phyloP scores from a whole-genome alignment of 2,329 filamentous ascomycete species.

The Cordyceps fumosorosea region DNA sequence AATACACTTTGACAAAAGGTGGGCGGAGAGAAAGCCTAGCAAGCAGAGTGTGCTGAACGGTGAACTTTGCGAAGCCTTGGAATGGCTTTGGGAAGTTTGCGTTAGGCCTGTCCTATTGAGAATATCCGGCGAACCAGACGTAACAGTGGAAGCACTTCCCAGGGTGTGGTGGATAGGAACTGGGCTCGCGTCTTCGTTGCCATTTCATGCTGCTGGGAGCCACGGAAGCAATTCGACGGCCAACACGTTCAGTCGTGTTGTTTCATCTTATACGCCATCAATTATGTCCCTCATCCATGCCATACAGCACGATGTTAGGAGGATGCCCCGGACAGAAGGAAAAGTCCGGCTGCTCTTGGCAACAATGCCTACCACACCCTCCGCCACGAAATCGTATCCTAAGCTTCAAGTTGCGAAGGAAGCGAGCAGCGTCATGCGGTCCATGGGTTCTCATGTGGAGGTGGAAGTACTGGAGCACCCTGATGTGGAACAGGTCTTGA shows the following conservation, averaged over 20 bases:
- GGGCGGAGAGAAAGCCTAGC: neutral
- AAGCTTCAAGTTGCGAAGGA: neutral
- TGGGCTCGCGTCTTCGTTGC: slow-evolving; percentile 14
- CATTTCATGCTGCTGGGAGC: slow-evolving; percentile 15
- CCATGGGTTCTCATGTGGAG: neutral
- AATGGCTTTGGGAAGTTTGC: slow-evolving; percentile 14
- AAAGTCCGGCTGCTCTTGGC: slow-evolving; percentile 2
- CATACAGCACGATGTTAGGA: neutral
- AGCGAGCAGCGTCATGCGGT: neutral
- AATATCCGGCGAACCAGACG: neutral
- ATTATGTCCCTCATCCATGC: slow-evolving; percentile 9
- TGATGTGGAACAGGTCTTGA: slow-evolving; percentile 6
- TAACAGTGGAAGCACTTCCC: neutral
- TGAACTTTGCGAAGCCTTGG: slow-evolving; percentile 7
- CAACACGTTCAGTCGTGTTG: neutral
- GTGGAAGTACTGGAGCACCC: slow-evolving; percentile 5
- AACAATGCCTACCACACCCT: slow-evolving; percentile 11
- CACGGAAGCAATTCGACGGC: neutral
- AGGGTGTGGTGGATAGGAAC: slow-evolving; percentile 15
- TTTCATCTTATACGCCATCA: slow-evolving; percentile 14
- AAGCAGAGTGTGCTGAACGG: slow-evolving; percentile 7
- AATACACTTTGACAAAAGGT: slow-evolving; percentile 2
- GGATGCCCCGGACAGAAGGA: neutral
- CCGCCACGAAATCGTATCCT: neutral
- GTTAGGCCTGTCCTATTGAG: slow-evolving; percentile 6